Conservation (phyloP, 768 basidiomycete genomes). For the Phaeolepiota aurea region DNA sequence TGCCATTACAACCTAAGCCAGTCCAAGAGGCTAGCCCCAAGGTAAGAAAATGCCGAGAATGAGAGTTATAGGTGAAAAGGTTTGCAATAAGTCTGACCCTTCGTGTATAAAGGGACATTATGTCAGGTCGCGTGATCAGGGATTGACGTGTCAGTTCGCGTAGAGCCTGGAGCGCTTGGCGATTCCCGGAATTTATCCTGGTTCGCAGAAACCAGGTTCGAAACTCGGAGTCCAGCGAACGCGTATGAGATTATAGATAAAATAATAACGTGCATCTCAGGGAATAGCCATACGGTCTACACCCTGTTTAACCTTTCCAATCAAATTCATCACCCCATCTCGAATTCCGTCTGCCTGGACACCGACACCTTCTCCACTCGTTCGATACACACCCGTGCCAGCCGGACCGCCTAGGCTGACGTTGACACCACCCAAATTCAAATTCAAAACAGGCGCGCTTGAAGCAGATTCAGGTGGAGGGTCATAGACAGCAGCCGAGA, state of each 20-base stretch:
- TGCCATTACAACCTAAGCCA: slow-evolving; percentile 48
- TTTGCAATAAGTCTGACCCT: too few relatives aligned
- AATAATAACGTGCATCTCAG: slow-evolving; percentile 9
- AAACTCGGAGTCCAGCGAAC: slow-evolving; percentile 1
- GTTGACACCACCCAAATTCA: slow-evolving; percentile 89
- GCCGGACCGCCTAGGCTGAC: slow-evolving; percentile 86
- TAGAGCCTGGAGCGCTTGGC: too few relatives aligned
- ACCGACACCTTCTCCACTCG: slow-evolving; percentile 62
- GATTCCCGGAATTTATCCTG: slow-evolving; percentile 21
- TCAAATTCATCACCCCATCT: slow-evolving; percentile 80
- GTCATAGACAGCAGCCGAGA: slow-evolving; percentile 60
- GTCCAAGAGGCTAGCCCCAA: slow-evolving; percentile 18
- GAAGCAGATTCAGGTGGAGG: slow-evolving; percentile 69
- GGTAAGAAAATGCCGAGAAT: slow-evolving; percentile 16
- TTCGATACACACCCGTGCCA: slow-evolving; percentile 80
- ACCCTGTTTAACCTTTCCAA: slow-evolving; percentile 85
- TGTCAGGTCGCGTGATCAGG: slow-evolving; percentile 18
- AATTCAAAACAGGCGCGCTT: slow-evolving; percentile 73
- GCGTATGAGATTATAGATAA: slow-evolving; percentile 4
- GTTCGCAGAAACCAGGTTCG: slow-evolving; percentile 3
- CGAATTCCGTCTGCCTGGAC: slow-evolving; percentile 83
- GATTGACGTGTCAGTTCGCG: slow-evolving; percentile 28
- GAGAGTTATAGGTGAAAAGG: slow-evolving; percentile 9
- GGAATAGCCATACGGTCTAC: slow-evolving; percentile 57
- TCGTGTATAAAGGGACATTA: neutral